A percentile compares a stretch with the other conserved stretches of the same genome.
phyloP scores from a whole-genome alignment of 1,139 yeast species.

The Dujonia santamariae region DNA sequence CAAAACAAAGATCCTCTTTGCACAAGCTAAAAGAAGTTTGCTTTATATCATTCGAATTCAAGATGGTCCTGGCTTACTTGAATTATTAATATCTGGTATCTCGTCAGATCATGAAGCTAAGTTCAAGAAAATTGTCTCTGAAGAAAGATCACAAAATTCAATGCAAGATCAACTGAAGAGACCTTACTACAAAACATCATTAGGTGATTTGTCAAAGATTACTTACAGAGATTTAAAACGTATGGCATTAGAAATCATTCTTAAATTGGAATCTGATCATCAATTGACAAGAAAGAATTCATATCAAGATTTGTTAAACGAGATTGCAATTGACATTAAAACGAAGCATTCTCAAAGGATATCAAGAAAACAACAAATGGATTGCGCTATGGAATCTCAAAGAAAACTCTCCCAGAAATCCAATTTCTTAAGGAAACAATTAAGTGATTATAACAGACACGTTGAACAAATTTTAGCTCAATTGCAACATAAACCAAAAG shows the following conservation, averaged over 20 bases:
- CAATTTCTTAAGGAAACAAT: constrained; percentile 55
- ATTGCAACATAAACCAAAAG: constrained; percentile 47
- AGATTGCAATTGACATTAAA: constrained; percentile 80
- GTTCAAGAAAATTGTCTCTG: constrained; percentile 53
- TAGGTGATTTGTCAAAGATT: constrained; percentile 54
- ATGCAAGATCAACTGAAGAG: constrained; percentile 22
- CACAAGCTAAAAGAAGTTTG: constrained; percentile 80
- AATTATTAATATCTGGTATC: constrained; percentile 70
- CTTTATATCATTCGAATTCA: constrained; percentile 82
- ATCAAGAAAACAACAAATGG: constrained; percentile 59
- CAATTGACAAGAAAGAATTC: constrained; percentile 57
- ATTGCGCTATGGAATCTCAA: constrained; percentile 57
- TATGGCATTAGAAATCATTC: constrained; percentile 67
- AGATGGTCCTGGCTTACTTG: constrained; percentile 68
- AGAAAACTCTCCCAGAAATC: constrained; percentile 62
- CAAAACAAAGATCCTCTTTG: constrained; percentile 54
- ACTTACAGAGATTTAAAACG: constrained; percentile 77
- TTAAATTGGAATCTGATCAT: constrained; percentile 73
- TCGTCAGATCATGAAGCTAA: constrained; percentile 61
- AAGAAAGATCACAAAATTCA: constrained; percentile 35
- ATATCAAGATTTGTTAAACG: constrained; percentile 77
- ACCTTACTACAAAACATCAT: constrained; percentile 39
- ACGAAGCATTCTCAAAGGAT: constrained; percentile 71
- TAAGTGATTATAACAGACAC: constrained; percentile 64
- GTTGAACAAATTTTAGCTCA: constrained; percentile 65